These are phyloP conservation scores for Penicillium vulpinum DNA, from an alignment of 2,329 filamentous ascomycete species.

Conservation along the genomic window DNA sequence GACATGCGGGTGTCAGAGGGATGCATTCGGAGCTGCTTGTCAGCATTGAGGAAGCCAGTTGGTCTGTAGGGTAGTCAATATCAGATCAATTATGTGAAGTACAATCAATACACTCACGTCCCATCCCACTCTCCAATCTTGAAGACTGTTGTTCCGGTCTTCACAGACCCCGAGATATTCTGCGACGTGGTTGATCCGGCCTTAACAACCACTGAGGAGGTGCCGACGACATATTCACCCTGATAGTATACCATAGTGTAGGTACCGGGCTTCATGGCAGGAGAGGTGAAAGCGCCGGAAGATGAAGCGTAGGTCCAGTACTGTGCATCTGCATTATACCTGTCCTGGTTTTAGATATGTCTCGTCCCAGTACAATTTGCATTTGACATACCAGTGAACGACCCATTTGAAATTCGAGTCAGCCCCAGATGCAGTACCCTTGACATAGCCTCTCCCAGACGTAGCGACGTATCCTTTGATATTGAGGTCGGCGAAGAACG, in stretches of 20 bases:
- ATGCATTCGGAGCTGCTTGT: conserved; percentile 68
- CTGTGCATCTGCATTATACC: conserved; percentile 60
- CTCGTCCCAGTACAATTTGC: background rate
- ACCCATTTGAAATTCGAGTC: conserved; percentile 55
- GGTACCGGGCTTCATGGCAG: conserved; percentile 66
- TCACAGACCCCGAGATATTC: conserved; percentile 53
- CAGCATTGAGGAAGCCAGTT: conserved; percentile 65
- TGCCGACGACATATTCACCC: conserved; percentile 57
- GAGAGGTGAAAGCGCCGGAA: conserved; percentile 61
- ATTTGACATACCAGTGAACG: conserved; percentile 56
- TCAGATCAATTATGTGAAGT: conserved; percentile 6
- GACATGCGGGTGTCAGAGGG: conserved; percentile 65
- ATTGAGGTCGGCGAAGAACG: conserved; percentile 60
- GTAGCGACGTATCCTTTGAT: conserved; percentile 60
- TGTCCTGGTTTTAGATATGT: background rate
- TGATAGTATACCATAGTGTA: conserved; percentile 69
- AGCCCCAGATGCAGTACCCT: conserved; percentile 62
- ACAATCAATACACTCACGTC: conserved; percentile 34
- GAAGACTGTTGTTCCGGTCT: conserved; percentile 57
- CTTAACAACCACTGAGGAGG: conserved; percentile 51
- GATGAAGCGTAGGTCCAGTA: conserved; percentile 64
- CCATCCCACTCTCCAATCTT: conserved; percentile 68
- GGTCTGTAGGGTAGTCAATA: conserved; percentile 37
- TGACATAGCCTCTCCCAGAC: conserved; percentile 59
- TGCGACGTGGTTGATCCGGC: conserved; percentile 52